Evolutionary conservation across 108 stramenopile genomes (phyloP).

Genomic region (Fragilaria crotonensis): DNA sequence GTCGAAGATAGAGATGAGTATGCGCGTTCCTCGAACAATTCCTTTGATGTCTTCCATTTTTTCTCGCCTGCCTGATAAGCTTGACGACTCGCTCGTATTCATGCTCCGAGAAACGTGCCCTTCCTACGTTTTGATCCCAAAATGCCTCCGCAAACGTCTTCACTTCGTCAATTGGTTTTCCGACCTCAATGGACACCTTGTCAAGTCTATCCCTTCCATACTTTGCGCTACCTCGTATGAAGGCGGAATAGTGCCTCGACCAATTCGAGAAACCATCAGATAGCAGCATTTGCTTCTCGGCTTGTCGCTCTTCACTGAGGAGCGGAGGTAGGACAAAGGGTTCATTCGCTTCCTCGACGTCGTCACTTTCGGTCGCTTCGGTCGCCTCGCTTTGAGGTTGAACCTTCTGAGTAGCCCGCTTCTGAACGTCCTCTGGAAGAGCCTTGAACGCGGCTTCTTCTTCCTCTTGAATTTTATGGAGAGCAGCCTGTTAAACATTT

Average conservation of each 20-base stretch:
- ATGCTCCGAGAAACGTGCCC: slow-evolving; percentile 66
- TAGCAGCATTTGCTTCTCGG: slow-evolving; percentile 66
- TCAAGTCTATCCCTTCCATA: slow-evolving; percentile 34
- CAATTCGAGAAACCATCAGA: slow-evolving; percentile 85
- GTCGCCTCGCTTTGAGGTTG: slow-evolving; percentile 4
- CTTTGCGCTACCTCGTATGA: slow-evolving; percentile 66
- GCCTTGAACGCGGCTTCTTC: slow-evolving; percentile 65
- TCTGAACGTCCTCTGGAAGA: slow-evolving; percentile 57
- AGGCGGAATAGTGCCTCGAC: slow-evolving; percentile 72
- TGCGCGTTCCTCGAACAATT: slow-evolving; percentile 54
- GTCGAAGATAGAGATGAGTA: slow-evolving; percentile 71
- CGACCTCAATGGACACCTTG: slow-evolving; percentile 72
- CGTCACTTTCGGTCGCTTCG: slow-evolving; percentile 14
- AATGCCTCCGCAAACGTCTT: slow-evolving; percentile 55
- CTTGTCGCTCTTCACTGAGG: slow-evolving; percentile 47
- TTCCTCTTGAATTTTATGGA: slow-evolving; percentile 76
- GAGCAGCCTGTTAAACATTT: slow-evolving; percentile 83
- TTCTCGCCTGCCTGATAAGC: slow-evolving; percentile 73
- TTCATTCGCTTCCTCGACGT: slow-evolving; percentile 20
- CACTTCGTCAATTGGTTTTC: slow-evolving; percentile 53
- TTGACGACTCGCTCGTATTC: slow-evolving; percentile 86
- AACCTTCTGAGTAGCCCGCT: slow-evolving; percentile 20
- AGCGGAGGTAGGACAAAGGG: slow-evolving; percentile 57
- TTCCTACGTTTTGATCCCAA: slow-evolving; percentile 67
- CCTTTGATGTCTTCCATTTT: slow-evolving; percentile 62